Percentiles rank a stretch among this genome's conserved stretches.
Conservation (phyloP, 2,329 filamentous ascomycete genomes). For the Fusarium sp. region DNA sequence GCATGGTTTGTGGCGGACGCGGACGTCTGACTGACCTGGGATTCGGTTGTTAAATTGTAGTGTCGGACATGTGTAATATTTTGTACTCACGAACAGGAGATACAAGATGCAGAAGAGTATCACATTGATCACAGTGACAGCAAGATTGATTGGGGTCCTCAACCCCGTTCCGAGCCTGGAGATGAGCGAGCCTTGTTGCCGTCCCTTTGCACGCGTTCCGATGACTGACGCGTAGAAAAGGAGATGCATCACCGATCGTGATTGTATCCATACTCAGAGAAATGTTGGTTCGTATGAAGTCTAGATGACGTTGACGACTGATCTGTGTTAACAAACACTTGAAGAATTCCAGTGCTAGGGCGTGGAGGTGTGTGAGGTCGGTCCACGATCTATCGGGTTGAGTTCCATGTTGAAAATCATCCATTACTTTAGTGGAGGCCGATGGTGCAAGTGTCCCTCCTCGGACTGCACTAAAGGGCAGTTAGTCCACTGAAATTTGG, state of each 20-base stretch:
- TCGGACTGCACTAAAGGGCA: background rate
- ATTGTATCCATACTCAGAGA: background rate
- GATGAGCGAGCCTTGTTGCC: background rate
- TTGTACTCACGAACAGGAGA: constrained; percentile 9
- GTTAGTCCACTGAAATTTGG: constrained; percentile 1
- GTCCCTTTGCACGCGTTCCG: background rate
- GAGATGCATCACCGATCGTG: background rate
- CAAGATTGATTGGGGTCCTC: background rate
- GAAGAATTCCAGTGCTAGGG: constrained; percentile 20
- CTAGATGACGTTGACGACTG: constrained; percentile 12
- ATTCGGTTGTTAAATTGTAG: constrained; percentile 17
- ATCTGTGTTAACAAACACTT: constrained; percentile 10
- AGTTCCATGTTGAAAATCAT: constrained; percentile 32
- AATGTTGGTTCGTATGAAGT: constrained; percentile 10
- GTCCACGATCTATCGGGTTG: constrained; percentile 4
- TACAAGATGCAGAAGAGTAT: background rate
- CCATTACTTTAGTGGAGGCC: constrained; percentile 14
- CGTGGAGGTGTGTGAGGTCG: constrained; percentile 11
- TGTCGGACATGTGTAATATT: constrained; percentile 23
- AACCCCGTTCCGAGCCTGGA: background rate
- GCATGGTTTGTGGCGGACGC: constrained; percentile 27
- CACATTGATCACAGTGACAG: background rate
- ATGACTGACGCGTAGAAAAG: background rate
- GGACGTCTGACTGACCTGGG: constrained; percentile 8
- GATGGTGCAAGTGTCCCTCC: background rate